phyloP scores from a whole-genome alignment of 23 red algal genomes.

The Cyanidium caldarium region DNA sequence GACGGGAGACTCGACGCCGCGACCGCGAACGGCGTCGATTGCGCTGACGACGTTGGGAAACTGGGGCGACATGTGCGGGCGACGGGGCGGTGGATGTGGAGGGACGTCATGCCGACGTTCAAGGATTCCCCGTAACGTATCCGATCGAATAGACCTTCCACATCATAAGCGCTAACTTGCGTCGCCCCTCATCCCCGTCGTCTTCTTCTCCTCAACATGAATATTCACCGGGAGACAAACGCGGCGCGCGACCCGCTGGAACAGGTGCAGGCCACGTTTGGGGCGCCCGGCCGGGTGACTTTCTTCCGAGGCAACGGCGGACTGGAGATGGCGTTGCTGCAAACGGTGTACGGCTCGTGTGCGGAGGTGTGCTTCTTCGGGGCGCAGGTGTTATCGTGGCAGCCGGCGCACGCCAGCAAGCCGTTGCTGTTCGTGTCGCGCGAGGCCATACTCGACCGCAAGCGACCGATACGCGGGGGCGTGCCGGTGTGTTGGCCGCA shows the following conservation, averaged over 20 bases:
- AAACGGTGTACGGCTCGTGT: neutral
- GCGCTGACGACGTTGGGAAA: too few species aligned
- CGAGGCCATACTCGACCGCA: conserved; percentile 49
- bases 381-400: conserved; percentile 2
- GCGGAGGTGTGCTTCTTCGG: conserved; percentile 3
- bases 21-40: too few species aligned
- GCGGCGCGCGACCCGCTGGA: neutral
- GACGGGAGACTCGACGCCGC: too few species aligned
- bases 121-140: too few species aligned
- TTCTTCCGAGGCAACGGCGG: neutral
- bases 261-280: neutral
- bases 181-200: too few species aligned
- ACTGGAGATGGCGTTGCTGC: conserved; percentile 2
- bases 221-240: too few species aligned
- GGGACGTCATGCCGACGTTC: too few species aligned
- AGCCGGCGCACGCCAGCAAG: neutral
- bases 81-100: too few species aligned
- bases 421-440: conserved; percentile 42
- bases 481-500: conserved; percentile 94
- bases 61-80: too few species aligned
- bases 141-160: too few species aligned
- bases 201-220: too few species aligned
- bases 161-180: too few species aligned
- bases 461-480: conserved; percentile 64
- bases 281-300: neutral